Percentiles rank a stretch among this genome's conserved stretches.
These are phyloP conservation scores for Penicillium sp. DNA, from an alignment of 2,329 filamentous ascomycete species.

Conservation along the genomic window DNA sequence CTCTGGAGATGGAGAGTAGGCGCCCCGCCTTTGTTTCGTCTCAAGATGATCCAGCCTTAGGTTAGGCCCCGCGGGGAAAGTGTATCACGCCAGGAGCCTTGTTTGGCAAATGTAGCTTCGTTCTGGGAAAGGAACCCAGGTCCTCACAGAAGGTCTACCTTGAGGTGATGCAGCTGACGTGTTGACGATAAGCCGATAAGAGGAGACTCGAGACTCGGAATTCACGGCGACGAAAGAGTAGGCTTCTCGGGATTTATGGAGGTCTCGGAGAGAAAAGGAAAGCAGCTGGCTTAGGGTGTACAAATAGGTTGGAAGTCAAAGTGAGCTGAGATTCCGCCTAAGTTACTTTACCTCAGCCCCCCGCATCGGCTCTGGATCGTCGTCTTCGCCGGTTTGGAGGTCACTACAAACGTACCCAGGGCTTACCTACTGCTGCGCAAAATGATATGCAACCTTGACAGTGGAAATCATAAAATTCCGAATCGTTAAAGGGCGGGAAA, in stretches of 20 bases:
- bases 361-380: conserved; percentile 1
- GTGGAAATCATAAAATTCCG: conserved; percentile 7
- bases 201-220: not conserved
- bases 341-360: not conserved
- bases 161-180: conserved; percentile 8
- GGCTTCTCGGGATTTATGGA: not conserved
- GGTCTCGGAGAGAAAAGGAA: not conserved
- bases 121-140: not conserved
- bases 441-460: not conserved
- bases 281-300: not conserved
- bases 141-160: not conserved
- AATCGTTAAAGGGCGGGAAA: conserved; percentile 18
- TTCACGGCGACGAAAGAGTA: not conserved
- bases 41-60: conserved; percentile 1
- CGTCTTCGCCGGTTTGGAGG: not conserved
- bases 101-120: not conserved
- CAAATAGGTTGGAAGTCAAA: not conserved
- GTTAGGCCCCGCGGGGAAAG: not conserved
- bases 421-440: not conserved
- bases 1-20: conserved; percentile 1
- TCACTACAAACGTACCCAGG: not conserved
- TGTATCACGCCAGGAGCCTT: not conserved
- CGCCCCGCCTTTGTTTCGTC: conserved; percentile 11
- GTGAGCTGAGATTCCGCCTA: not conserved
- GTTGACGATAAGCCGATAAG: conserved; percentile 13